Percentiles rank a stretch among this genome's conserved stretches.
phyloP scores from a whole-genome alignment of 768 basidiomycete genomes.

The Kwoniella mangroviensis region DNA sequence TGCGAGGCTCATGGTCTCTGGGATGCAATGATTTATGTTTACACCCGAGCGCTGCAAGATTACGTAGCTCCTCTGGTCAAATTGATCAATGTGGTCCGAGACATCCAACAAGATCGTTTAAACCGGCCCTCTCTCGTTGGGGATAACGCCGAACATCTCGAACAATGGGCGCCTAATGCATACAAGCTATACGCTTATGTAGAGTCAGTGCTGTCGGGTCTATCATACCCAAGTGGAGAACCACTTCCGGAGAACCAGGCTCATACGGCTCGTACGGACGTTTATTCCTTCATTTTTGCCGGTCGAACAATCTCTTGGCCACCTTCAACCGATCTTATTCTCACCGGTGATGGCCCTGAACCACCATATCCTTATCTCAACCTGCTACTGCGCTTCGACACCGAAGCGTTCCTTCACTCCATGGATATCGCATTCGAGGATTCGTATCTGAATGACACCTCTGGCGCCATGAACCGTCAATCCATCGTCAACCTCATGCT shows the following conservation, averaged over 20 bases:
- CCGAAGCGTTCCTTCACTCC: slow-evolving; percentile 90
- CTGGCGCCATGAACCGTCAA: slow-evolving; percentile 71
- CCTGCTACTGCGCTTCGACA: slow-evolving; percentile 80
- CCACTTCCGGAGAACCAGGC: slow-evolving; percentile 71
- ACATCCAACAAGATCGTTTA: slow-evolving; percentile 65
- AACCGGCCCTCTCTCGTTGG: slow-evolving; percentile 40
- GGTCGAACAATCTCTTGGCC: slow-evolving; percentile 82
- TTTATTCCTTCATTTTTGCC: slow-evolving; percentile 84
- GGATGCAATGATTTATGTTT: slow-evolving; percentile 93
- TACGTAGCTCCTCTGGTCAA: slow-evolving; percentile 88
- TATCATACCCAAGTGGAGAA: slow-evolving; percentile 83
- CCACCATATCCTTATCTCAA: slow-evolving; percentile 89
- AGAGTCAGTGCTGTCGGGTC: slow-evolving; percentile 75
- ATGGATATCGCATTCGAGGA: slow-evolving; percentile 96
- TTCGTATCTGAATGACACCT: slow-evolving; percentile 78
- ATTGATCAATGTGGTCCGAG: slow-evolving; percentile 74
- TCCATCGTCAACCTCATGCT: slow-evolving; percentile 81
- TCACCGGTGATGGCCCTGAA: slow-evolving; percentile 72
- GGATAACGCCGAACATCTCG: slow-evolving; percentile 59
- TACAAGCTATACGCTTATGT: slow-evolving; percentile 93
- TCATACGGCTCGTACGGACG: slow-evolving; percentile 68
- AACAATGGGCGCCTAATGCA: slow-evolving; percentile 70
- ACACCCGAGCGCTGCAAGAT: slow-evolving; percentile 83
- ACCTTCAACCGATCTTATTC: slow-evolving; percentile 66
- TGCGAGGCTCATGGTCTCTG: slow-evolving; percentile 83